Evolutionary conservation across 805 yeast genomes (phyloP), one percentile per base, ranked within the genome.

Genomic region (Saccharomycopsis fermentans): DNA sequence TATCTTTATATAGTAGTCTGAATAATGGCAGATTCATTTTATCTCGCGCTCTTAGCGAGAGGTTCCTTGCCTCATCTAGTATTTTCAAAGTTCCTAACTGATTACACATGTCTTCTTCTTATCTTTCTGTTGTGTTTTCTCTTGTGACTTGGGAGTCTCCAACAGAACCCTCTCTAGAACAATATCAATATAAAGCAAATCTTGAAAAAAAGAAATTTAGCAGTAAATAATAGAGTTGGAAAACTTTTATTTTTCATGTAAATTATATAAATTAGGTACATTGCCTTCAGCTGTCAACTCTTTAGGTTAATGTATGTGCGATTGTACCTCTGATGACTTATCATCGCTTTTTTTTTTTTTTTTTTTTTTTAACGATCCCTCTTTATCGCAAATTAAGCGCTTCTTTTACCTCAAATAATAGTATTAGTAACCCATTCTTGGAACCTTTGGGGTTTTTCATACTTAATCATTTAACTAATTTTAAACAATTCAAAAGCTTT

Each of bases 11-110:
- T 4, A 43, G 14, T 24, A 43, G 26, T 21, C 50, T 19, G 24
- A 43, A 43, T 21, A 43, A 43, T 19, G 50, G 50, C 50, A 43
- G 29, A 21, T 43, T 43, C 16, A 43, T 43, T 16, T 14, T 43
- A 43, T 43, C 50, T 21, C n/a, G 50, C 26, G 16, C 26, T 6
- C 29, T 27, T 14, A 21, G 11, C 8, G 50, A 43, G 29, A 43
- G 50, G 24, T 43, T 43, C n/a, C 50, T 43, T 43, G 50, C 50
- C 50, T 43, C 50, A 43, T 43, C 50, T 43, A 43, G 29, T 43
- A 43, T 43, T 21, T 29, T 43, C 29, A 43, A 43, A 21, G 50
- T 43, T 11, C 29, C 24, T 19, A 43, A 26, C 6, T 43, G 50
- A n/a, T 43, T 43, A 43, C 29, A 43, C 50, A 43, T 43, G 29